Conservation (phyloP, 192 early-diverging fungal genomes). For the Irineochytrium annulatum region DNA sequence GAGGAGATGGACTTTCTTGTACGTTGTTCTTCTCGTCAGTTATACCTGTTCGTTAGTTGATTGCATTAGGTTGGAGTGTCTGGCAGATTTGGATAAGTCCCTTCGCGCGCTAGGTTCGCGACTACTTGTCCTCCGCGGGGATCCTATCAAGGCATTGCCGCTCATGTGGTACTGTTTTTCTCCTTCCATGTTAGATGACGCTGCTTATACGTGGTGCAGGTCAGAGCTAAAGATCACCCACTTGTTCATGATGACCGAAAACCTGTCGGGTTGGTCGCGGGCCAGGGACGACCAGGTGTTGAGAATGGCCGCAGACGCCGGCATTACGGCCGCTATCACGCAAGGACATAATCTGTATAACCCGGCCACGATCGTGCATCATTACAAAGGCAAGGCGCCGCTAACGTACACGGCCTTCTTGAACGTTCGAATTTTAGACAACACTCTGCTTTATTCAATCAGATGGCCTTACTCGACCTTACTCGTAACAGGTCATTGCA, state of each 20-base stretch:
- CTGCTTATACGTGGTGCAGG: not conserved
- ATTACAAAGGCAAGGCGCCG: slow-evolving; percentile 14
- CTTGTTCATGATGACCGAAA: not conserved
- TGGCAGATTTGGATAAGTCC: slow-evolving; percentile 6
- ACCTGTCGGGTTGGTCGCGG: slow-evolving; percentile 1
- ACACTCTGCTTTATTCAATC: too few relatives aligned
- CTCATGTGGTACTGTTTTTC: not conserved
- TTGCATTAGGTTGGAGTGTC: slow-evolving; percentile 7
- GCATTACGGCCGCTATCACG: not conserved
- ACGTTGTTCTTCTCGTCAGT: not conserved
- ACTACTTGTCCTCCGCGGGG: slow-evolving; percentile 24
- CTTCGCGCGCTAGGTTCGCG: slow-evolving; percentile 6
- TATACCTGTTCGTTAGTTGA: not conserved
- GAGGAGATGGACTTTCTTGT: slow-evolving; percentile 3
- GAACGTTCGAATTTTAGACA: not conserved
- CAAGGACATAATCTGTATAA: slow-evolving; percentile 26
- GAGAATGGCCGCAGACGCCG: not conserved
- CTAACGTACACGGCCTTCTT: slow-evolving; percentile 8
- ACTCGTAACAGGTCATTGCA: slow-evolving; percentile 1
- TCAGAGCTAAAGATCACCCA: slow-evolving; percentile 1
- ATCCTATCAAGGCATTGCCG: slow-evolving; percentile 9
- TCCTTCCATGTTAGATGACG: not conserved
- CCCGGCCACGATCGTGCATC: slow-evolving; percentile 5
- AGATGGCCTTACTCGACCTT: not conserved
- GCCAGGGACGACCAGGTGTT: slow-evolving; percentile 3